phyloP scores from a whole-genome alignment of 805 yeast species.

The Candida hungchunana region DNA sequence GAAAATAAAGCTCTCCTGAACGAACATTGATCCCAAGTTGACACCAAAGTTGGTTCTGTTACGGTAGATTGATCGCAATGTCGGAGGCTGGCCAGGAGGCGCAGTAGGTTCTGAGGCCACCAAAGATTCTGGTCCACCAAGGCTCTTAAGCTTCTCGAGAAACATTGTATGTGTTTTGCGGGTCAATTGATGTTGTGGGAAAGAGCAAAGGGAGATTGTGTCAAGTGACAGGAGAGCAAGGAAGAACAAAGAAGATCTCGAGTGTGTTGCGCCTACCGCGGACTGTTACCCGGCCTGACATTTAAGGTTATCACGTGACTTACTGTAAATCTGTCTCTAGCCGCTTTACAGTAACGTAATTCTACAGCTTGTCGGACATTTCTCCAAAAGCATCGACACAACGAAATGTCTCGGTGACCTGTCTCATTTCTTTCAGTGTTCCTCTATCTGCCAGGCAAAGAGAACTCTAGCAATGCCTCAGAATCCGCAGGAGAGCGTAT shows the following conservation, averaged over 20 bases:
- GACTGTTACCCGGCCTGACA: no score
- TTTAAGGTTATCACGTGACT: background rate
- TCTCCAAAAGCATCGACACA: no score
- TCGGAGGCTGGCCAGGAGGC: slow-evolving; percentile 29
- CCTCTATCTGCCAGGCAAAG: background rate
- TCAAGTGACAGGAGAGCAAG: no score
- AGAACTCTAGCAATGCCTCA: no score
- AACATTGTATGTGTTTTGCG: slow-evolving; percentile 1
- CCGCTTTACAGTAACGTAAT: background rate
- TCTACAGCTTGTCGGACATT: no score
- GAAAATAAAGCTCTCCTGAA: slow-evolving; percentile 76
- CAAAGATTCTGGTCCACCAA: background rate
- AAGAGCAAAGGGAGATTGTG: no score
- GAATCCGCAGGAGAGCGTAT: slow-evolving; percentile 4
- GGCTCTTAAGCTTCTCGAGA: slow-evolving; percentile 6
- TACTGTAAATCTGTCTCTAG: background rate
- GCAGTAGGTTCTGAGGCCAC: slow-evolving; percentile 7
- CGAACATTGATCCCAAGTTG: slow-evolving; percentile 78
- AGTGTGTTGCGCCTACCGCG: no score
- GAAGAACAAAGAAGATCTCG: no score
- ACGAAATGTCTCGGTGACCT: no score
- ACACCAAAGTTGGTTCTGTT: slow-evolving; percentile 72
- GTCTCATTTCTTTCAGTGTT: no score
- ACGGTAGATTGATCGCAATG: slow-evolving; percentile 48
- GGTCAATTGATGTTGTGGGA: background rate